phyloP scores from a whole-genome alignment of 2,329 filamentous ascomycete species.

The Rhynchosporium agropyri region DNA sequence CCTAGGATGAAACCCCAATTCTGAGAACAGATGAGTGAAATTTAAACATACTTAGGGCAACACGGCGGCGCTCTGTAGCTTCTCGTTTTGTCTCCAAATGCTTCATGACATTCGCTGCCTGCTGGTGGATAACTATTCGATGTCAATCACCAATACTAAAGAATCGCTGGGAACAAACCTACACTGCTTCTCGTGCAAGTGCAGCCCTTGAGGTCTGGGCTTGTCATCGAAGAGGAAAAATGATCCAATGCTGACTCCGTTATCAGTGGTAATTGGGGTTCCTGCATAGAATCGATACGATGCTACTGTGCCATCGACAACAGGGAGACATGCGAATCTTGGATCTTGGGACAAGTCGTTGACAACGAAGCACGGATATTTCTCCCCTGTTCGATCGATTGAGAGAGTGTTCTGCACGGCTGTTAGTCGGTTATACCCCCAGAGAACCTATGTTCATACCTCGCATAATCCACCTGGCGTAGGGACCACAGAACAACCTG shows the following conservation, averaged over 20 bases:
- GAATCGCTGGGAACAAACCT: neutral
- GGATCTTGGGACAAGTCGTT: slow-evolving; percentile 32
- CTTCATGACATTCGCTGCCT: slow-evolving; percentile 36
- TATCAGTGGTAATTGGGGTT: slow-evolving; percentile 35
- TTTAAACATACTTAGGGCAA: slow-evolving; percentile 21
- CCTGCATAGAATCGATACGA: slow-evolving; percentile 37
- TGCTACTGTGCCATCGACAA: slow-evolving; percentile 33
- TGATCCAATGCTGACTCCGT: slow-evolving; percentile 37
- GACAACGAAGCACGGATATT: slow-evolving; percentile 35
- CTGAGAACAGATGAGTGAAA: too few relatives aligned
- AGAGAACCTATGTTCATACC: slow-evolving; percentile 22
- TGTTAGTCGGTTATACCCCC: neutral
- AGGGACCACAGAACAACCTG: slow-evolving; percentile 21
- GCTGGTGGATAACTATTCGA: slow-evolving; percentile 30
- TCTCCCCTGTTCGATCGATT: slow-evolving; percentile 25
- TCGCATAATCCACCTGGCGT: slow-evolving; percentile 39
- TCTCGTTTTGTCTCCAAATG: slow-evolving; percentile 37
- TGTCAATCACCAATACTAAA: neutral
- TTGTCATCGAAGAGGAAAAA: slow-evolving; percentile 41
- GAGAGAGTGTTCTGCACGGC: slow-evolving; percentile 29
- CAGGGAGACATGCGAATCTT: slow-evolving; percentile 32
- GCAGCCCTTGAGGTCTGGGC: slow-evolving; percentile 53
- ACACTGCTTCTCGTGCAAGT: slow-evolving; percentile 45
- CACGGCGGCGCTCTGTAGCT: slow-evolving; percentile 34
- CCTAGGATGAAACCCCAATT: too few relatives aligned